Conservation (phyloP, 257 asterid genomes). For the Datura wrightii region DNA sequence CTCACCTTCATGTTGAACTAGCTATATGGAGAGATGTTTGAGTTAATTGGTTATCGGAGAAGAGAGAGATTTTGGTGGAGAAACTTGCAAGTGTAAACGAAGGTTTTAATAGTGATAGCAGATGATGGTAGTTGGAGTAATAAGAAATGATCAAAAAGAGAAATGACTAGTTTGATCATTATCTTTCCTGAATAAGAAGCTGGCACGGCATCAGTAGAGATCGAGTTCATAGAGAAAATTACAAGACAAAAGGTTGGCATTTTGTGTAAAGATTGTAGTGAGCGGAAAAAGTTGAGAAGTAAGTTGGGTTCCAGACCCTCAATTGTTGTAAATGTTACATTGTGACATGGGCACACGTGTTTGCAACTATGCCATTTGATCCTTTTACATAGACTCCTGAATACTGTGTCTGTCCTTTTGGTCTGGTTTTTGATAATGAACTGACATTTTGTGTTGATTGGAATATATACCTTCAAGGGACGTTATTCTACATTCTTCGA, state of each 20-base stretch:
- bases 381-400: not conserved
- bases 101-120: conserved; percentile 33
- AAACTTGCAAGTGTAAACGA: conserved; percentile 33
- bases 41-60: conserved; percentile 37
- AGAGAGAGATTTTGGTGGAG: conserved; percentile 33
- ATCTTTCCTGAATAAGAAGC: conserved; percentile 46
- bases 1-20: conserved; percentile 76
- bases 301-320: conserved; percentile 62
- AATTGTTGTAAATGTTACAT: conserved; percentile 46
- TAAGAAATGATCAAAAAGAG: conserved; percentile 14
- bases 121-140: conserved; percentile 38
- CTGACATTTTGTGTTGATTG: not conserved
- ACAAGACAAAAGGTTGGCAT: conserved; percentile 61
- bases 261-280: conserved; percentile 46
- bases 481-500: conserved; percentile 13
- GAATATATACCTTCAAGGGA: not conserved
- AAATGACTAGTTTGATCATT: conserved; percentile 40
- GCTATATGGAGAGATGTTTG: conserved; percentile 48
- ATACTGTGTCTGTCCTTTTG: not conserved
- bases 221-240: conserved; percentile 56
- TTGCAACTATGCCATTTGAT: not conserved
- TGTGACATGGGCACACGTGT: conserved; percentile 24
- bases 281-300: conserved; percentile 39
- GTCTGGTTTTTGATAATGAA: not conserved
- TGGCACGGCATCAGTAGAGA: conserved; percentile 29